phyloP scores from a whole-genome alignment of 352 stramenopile species.

The Bremia lactucae region DNA sequence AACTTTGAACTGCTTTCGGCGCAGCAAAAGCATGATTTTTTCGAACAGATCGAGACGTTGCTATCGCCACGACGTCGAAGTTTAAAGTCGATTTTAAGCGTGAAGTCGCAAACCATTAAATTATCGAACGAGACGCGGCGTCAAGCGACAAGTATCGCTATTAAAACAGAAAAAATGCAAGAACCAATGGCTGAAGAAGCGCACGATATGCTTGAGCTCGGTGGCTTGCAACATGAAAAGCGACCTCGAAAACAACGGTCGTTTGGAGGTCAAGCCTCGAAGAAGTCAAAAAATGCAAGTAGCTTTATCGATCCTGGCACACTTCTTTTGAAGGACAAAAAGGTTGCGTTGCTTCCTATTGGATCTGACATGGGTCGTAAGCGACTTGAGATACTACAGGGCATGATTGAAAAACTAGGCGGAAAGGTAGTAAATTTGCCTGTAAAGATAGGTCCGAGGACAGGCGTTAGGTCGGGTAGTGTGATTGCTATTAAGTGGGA shows the following conservation, averaged over 20 bases:
- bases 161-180: conserved; percentile 16
- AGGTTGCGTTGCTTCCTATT: conserved; percentile 41
- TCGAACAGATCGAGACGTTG: conserved; percentile 33
- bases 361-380: conserved; percentile 57
- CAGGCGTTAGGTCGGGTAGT: conserved; percentile 1
- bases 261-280: conserved; percentile 13
- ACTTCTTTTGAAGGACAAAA: conserved; percentile 24
- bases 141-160: neutral
- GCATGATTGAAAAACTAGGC: conserved; percentile 44
- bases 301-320: neutral
- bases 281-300: conserved; percentile 15
- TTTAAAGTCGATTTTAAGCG: conserved; percentile 1
- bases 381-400: conserved; percentile 48
- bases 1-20: conserved; percentile 22
- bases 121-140: conserved; percentile 12
- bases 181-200: neutral
- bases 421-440: conserved; percentile 22
- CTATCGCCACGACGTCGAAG: conserved; percentile 13
- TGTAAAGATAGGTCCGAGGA: conserved; percentile 2
- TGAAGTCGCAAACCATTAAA: conserved; percentile 1
- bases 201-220: conserved; percentile 14
- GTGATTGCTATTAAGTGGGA: conserved; percentile 25
- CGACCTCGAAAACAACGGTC: conserved; percentile 9
- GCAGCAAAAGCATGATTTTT: conserved; percentile 36
- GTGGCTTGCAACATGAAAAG: conserved; percentile 17